phyloP scores from a whole-genome alignment of 768 basidiomycete genomes.

The Aureoboletus auriporus region DNA sequence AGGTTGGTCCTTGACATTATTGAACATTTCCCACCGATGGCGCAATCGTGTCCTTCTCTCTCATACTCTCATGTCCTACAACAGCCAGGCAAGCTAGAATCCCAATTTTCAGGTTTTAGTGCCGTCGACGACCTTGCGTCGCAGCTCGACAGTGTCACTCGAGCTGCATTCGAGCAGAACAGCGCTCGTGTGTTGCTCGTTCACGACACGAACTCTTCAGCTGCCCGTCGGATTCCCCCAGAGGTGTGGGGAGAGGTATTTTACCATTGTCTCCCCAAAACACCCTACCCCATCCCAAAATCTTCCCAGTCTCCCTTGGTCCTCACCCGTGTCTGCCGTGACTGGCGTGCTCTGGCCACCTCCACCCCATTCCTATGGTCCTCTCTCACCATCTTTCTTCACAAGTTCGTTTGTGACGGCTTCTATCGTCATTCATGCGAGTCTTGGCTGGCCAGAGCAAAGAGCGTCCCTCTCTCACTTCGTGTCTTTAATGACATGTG shows the following conservation, averaged over 20 bases:
- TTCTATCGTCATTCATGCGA: slow-evolving; percentile 19
- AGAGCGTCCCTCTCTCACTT: slow-evolving; percentile 21
- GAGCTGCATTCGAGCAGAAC: slow-evolving; percentile 15
- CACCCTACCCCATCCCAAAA: slow-evolving; percentile 22
- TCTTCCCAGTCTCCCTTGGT: slow-evolving; percentile 21
- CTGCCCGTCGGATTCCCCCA: slow-evolving; percentile 21
- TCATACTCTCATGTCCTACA: not conserved
- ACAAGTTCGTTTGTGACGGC: slow-evolving; percentile 1
- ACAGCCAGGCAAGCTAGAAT: slow-evolving; percentile 16
- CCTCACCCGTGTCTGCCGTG: slow-evolving; percentile 25
- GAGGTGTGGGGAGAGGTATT: slow-evolving; percentile 31
- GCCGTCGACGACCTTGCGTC: slow-evolving; percentile 4
- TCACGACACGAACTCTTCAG: slow-evolving; percentile 22
- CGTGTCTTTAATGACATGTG: slow-evolving; percentile 25
- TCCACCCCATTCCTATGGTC: slow-evolving; percentile 31
- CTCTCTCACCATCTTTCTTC: slow-evolving; percentile 23
- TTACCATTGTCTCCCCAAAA: slow-evolving; percentile 22
- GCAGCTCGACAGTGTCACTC: slow-evolving; percentile 11
- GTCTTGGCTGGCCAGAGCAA: slow-evolving; percentile 27
- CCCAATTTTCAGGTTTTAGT: slow-evolving; percentile 11
- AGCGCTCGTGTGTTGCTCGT: slow-evolving; percentile 14
- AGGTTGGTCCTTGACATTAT: slow-evolving; percentile 13
- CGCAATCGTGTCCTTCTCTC: slow-evolving; percentile 27
- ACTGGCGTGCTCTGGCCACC: slow-evolving; percentile 29
- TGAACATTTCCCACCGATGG: slow-evolving; percentile 16